Evolutionary conservation across 2,329 filamentous ascomycete species (phyloP).

Genomic region (Karstenula rhodostoma): DNA sequence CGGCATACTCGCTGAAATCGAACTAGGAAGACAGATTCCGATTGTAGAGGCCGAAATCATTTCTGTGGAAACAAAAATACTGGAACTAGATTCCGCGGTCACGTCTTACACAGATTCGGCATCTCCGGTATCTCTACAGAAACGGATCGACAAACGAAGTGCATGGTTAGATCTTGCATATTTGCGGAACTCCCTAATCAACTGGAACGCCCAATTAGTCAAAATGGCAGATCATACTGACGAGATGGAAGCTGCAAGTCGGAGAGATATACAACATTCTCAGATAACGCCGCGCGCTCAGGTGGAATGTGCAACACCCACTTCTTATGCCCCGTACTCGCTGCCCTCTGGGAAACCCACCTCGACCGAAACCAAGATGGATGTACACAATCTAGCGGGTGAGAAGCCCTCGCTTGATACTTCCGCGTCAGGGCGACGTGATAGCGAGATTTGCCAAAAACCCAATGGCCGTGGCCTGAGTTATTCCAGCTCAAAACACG

Average conservation of each 20-base stretch:
- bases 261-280: conserved; percentile 11
- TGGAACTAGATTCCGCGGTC: conserved; percentile 19
- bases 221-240: conserved; percentile 18
- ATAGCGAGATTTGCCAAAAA: no score
- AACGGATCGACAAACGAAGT: conserved; percentile 22
- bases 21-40: conserved; percentile 19
- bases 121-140: conserved; percentile 11
- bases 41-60: conserved; percentile 24
- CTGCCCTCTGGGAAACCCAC: no score
- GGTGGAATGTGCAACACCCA: no score
- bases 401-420: no score
- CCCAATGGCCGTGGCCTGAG: no score
- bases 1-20: conserved; percentile 27
- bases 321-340: no score
- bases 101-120: neutral
- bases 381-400: no score
- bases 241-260: no score
- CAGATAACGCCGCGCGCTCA: no score
- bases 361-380: no score
- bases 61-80: conserved; percentile 25
- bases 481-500: no score
- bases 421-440: no score
- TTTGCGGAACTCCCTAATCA: conserved; percentile 23
- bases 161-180: conserved; percentile 30
- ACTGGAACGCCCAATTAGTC: conserved; percentile 27